Evolutionary conservation across 768 basidiomycete species (phyloP).

Genomic region (Zangia roseola): DNA sequence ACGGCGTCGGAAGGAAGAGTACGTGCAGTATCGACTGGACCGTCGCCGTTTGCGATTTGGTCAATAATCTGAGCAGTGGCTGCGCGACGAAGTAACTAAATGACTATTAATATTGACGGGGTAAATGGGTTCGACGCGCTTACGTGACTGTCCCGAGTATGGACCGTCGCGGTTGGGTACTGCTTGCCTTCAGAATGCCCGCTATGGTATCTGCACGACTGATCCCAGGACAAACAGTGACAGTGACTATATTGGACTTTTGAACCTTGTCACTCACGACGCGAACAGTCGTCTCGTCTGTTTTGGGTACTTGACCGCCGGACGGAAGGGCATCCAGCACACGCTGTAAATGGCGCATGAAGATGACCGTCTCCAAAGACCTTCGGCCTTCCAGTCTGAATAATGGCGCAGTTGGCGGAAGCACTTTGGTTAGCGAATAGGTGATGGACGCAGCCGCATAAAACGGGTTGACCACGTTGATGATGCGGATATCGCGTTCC

Average conservation of each 20-base stretch:
- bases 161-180: slow-evolving; percentile 37
- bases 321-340: slow-evolving; percentile 79
- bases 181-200: slow-evolving; percentile 31
- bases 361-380: slow-evolving; percentile 58
- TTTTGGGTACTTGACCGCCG: slow-evolving; percentile 49
- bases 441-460: slow-evolving; percentile 74
- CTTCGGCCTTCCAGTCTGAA: slow-evolving; percentile 64
- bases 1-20: slow-evolving; percentile 78
- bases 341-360: slow-evolving; percentile 80
- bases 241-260: slow-evolving; percentile 72
- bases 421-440: slow-evolving; percentile 32
- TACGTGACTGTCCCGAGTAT: slow-evolving; percentile 50
- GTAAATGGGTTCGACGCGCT: slow-evolving; percentile 16
- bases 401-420: slow-evolving; percentile 28
- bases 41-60: slow-evolving; percentile 62
- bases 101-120: slow-evolving; percentile 1
- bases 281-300: slow-evolving; percentile 30
- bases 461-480: slow-evolving; percentile 85
- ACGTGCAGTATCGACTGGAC: slow-evolving; percentile 81
- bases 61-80: slow-evolving; percentile 64
- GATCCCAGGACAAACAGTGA: slow-evolving; percentile 75
- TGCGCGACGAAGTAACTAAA: slow-evolving; percentile 64
- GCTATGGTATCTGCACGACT: slow-evolving; percentile 69
- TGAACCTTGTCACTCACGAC: slow-evolving; percentile 45
- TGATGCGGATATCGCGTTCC: slow-evolving; percentile 89